Evolutionary conservation across 225 moss, liverwort and hornwort species (phyloP).

Genomic region (Straminergon stramineum): DNA sequence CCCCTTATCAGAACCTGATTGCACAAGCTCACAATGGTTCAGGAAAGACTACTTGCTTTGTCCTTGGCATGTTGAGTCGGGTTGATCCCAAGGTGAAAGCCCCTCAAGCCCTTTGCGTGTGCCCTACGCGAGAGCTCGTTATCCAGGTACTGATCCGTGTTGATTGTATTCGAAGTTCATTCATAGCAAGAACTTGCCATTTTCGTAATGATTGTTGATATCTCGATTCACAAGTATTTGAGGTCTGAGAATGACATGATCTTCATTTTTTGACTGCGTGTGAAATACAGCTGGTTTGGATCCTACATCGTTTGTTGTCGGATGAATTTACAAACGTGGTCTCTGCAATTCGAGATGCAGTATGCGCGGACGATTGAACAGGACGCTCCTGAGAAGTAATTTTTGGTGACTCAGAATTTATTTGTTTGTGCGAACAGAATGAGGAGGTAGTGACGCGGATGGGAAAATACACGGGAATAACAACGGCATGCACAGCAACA

Average conservation of each 20-base stretch:
- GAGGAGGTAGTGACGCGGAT: constrained; percentile 88
- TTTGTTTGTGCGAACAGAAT: constrained; percentile 50
- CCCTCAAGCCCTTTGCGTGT: constrained; percentile 93
- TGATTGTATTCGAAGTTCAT: neutral
- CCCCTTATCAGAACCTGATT: constrained; percentile 78
- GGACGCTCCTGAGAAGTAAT: neutral
- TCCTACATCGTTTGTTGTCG: neutral
- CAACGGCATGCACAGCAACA: constrained; percentile 66
- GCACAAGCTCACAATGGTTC: constrained; percentile 99
- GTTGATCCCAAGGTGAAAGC: constrained; percentile 71
- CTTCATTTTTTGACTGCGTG: neutral
- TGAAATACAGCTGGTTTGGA: neutral
- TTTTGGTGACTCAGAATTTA: constrained; percentile 2
- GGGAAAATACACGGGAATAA: constrained; percentile 85
- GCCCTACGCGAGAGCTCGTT: constrained; percentile 93
- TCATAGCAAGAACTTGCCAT: neutral
- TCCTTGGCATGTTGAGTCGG: constrained; percentile 94
- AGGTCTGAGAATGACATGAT: neutral
- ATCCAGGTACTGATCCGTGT: constrained; percentile 58
- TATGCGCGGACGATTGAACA: neutral
- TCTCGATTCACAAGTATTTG: neutral
- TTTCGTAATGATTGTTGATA: neutral
- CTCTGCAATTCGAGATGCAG: neutral
- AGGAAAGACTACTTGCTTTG: constrained; percentile 95
- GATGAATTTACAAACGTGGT: neutral